phyloP scores from a whole-genome alignment of 2,329 filamentous ascomycete species.

The Cladosporium sp. region DNA sequence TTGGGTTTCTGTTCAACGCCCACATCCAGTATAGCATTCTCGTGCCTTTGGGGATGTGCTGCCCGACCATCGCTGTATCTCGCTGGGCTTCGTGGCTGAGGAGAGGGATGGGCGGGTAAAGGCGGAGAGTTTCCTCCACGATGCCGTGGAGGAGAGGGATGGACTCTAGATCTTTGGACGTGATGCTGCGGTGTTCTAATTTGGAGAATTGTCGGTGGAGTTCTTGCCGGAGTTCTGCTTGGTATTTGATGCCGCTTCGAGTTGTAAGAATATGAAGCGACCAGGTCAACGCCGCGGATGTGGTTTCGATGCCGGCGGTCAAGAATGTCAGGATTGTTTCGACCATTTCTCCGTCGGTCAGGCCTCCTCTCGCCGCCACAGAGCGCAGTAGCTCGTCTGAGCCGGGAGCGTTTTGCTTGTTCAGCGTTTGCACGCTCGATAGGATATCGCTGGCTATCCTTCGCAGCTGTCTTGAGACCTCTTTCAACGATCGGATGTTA shows the following conservation, averaged over 20 bases:
- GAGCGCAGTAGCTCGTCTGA: neutral
- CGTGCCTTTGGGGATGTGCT: slow-evolving; percentile 33
- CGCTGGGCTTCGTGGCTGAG: slow-evolving; percentile 4
- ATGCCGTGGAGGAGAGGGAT: slow-evolving; percentile 36
- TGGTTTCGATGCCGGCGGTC: neutral
- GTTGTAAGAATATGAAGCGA: neutral
- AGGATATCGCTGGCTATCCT: neutral
- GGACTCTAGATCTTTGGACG: neutral
- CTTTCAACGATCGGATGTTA: neutral
- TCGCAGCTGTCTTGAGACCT: neutral
- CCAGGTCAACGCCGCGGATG: neutral
- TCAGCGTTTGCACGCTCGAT: neutral
- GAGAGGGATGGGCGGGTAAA: slow-evolving; percentile 10
- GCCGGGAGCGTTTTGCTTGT: neutral
- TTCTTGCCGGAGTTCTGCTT: neutral
- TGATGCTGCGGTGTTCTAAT: neutral
- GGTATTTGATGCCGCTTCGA: neutral
- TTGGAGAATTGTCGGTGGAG: neutral
- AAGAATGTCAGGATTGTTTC: neutral
- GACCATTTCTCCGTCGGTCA: neutral
- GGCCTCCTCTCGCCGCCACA: neutral
- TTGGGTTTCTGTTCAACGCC: slow-evolving; percentile 36
- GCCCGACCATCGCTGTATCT: slow-evolving; percentile 17
- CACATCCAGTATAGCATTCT: slow-evolving; percentile 33
- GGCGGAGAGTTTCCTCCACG: slow-evolving; percentile 30